Evolutionary conservation across 495 filamentous ascomycete species (phyloP), one percentile per base, ranked within the genome.

Genomic region (Xylaria intraflava): DNA sequence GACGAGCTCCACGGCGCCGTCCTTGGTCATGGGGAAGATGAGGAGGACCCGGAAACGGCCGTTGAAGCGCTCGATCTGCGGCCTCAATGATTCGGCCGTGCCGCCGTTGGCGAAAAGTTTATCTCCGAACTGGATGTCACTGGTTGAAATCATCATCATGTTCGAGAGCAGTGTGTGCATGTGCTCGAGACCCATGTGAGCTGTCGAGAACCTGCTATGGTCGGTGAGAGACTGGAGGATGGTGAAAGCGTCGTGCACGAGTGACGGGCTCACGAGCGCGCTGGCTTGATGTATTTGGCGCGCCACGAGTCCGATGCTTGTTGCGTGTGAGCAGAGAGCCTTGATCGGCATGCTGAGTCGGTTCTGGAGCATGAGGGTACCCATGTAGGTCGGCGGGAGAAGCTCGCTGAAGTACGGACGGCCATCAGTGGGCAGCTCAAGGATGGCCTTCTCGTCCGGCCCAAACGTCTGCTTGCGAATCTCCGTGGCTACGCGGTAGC

Each of bases 241-340:
- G 20, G 65, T 65, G 36, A 63, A 65, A 1, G 64, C 67, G 46
- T 69, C 67, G 39, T 69, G 67, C n/a, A 69, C 61, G 14, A 68
- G 51, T 17, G 49, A 36, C 26, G 65, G 55, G 1, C 27, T 68
- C 43, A 68, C 57, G 2, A 51, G 43, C 9, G 58, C 50, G 14
- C 44, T 46, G 10, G 58, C 40, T 36, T 65, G 36, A 40, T 66
- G 65, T 16, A 66, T 27, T 1, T 59, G 8, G 23, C 49, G 61
- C 46, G 67, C 67, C 20, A 68, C 41, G 12, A 39, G 36, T 7
- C 53, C 63, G 47, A 69, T 51, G 41, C 58, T 68, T 19, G 67
- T 69, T 0, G 51, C 38, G 16, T 61, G 56, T 38, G 65, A 60
- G 51, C 62, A 66, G 3, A 69, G 55, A 22, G 26, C 29, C 48